Percentiles rank a stretch among this genome's conserved stretches.
Evolutionary conservation across 1,284 basidiomycete genomes (phyloP).

Genomic region (Meira miltonrushii): DNA sequence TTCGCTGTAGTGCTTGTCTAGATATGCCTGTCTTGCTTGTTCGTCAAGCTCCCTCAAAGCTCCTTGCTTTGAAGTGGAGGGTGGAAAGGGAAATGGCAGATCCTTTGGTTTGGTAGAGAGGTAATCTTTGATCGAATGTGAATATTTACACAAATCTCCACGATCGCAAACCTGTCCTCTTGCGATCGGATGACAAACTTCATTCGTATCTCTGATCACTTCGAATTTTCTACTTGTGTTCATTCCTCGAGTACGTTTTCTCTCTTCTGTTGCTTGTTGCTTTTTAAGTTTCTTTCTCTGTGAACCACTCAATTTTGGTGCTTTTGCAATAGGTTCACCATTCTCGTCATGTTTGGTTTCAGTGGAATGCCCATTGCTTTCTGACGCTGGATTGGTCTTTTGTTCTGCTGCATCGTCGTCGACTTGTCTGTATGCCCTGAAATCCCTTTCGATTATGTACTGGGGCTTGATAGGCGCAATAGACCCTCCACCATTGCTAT

Average conservation of each 20-base stretch:
- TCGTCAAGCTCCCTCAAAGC: slow-evolving; percentile 10
- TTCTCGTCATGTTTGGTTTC: neutral
- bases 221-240: slow-evolving; percentile 31
- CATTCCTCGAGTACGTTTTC: slow-evolving; percentile 25
- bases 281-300: slow-evolving; percentile 15
- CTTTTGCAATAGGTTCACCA: slow-evolving; percentile 10
- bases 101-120: slow-evolving; percentile 71
- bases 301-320: slow-evolving; percentile 24
- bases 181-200: slow-evolving; percentile 12
- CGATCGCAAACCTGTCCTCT: slow-evolving; percentile 4
- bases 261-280: slow-evolving; percentile 8
- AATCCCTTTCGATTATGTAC: neutral
- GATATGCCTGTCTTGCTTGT: slow-evolving; percentile 17
- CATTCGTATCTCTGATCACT: slow-evolving; percentile 11
- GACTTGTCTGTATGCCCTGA: neutral
- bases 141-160: slow-evolving; percentile 63
- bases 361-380: neutral
- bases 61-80: slow-evolving; percentile 15
- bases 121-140: slow-evolving; percentile 73
- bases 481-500: too few relatives aligned
- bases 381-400: slow-evolving; percentile 2
- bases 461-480: neutral
- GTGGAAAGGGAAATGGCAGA: slow-evolving; percentile 60
- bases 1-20: slow-evolving; percentile 26
- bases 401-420: slow-evolving; percentile 9